A percentile compares a stretch with the other conserved stretches of the same genome.
These are phyloP conservation scores for Hypericum perforatum DNA, from an alignment of 345 rosid species.

Conservation along the genomic window DNA sequence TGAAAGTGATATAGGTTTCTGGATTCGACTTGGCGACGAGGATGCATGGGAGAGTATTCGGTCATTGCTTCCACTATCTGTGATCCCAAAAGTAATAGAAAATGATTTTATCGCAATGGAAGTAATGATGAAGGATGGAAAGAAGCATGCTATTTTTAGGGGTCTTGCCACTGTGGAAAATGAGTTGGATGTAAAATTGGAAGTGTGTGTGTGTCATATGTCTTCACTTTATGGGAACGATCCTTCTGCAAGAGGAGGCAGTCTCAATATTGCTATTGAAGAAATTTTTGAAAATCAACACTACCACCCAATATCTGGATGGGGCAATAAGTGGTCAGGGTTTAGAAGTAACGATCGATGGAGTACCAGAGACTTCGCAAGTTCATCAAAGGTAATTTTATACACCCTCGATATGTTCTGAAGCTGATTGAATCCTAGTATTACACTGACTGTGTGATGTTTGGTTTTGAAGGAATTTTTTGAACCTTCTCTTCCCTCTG, in stretches of 20 bases:
- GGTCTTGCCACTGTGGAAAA: constrained; percentile 71
- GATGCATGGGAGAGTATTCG: constrained; percentile 77
- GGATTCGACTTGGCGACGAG: constrained; percentile 58
- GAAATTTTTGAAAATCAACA: constrained; percentile 55
- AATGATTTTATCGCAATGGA: constrained; percentile 75
- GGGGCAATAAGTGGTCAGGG: constrained; percentile 39
- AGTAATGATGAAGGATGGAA: constrained; percentile 78
- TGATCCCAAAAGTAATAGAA: constrained; percentile 57
- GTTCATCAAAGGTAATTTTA: constrained; percentile 45
- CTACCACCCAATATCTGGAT: constrained; percentile 35
- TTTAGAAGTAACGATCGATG: constrained; percentile 32
- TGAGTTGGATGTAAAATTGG: constrained; percentile 77
- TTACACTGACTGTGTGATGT: not conserved
- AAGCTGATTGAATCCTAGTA: not conserved
- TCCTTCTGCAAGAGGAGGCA: constrained; percentile 31
- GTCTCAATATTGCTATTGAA: constrained; percentile 31
- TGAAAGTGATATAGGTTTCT: constrained; percentile 74
- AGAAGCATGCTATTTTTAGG: constrained; percentile 87
- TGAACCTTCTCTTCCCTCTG: constrained; percentile 44
- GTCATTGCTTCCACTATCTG: constrained; percentile 72
- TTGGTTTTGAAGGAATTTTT: constrained; percentile 39
- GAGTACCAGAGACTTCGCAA: constrained; percentile 52
- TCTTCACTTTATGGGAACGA: constrained; percentile 24
- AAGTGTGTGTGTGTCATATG: constrained; percentile 42
- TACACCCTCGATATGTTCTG: not conserved